A percentile compares a stretch with the other conserved stretches of the same genome.
Evolutionary conservation across 2,329 filamentous ascomycete species (phyloP).

Genomic region (Aspergillus viridinutans): DNA sequence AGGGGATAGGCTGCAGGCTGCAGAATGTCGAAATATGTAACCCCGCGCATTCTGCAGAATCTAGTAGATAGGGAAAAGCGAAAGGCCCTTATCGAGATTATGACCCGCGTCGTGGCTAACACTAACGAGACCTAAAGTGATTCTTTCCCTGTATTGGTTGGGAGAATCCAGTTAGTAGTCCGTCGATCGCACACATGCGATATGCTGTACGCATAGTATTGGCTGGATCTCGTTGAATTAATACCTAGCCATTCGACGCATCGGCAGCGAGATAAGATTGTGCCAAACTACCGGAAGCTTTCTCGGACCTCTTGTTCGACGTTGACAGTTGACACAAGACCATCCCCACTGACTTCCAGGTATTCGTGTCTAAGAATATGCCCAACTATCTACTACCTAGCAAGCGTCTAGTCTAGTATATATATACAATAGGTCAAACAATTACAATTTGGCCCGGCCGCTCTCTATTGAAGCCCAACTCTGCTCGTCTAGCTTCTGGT

Average conservation of each 20-base stretch:
- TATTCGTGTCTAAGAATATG: neutral
- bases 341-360: neutral
- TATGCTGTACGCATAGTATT: too few relatives aligned
- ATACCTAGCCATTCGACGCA: too few relatives aligned
- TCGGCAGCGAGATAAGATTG: too few relatives aligned
- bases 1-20: neutral
- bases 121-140: neutral
- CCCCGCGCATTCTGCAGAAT: neutral
- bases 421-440: neutral
- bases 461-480: slow-evolving; percentile 42
- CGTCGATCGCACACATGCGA: neutral
- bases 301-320: too few relatives aligned
- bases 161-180: neutral
- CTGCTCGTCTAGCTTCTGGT: slow-evolving; percentile 34
- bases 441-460: slow-evolving; percentile 42
- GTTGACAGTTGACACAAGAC: too few relatives aligned
- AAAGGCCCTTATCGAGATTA: neutral
- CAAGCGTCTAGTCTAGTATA: neutral
- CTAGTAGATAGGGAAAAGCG: neutral
- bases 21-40: neutral
- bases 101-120: neutral
- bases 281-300: too few relatives aligned
- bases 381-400: neutral
- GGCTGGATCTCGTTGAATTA: too few relatives aligned
- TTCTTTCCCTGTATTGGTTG: neutral